Evolutionary conservation across 164 flowering plant species (phyloP), one percentile per base, ranked within the genome.

Genomic region (Magnolia changhungtana): DNA sequence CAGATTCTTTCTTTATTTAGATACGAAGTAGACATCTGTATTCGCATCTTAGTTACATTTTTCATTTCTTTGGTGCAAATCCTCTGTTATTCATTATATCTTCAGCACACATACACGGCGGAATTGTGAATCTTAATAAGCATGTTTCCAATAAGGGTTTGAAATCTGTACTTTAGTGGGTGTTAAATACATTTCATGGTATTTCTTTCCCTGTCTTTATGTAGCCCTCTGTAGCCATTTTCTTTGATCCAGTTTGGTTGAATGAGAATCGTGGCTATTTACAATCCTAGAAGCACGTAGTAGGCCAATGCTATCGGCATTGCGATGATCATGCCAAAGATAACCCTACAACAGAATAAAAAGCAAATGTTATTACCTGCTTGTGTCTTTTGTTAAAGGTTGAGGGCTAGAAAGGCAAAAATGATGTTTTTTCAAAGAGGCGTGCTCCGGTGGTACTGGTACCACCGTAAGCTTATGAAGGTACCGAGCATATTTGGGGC

Each of bases 251-350:
- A 31, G 23, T 16, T 49, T 37, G 2, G 27, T 11, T 64, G 20
- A 4, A 11, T 50, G 18, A n/a, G 13, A 70, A 19, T 8, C 24
- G 45, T 20, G 18, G 50, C 50, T 50, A 45, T 71, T 85, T 77
- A 91, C 55, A 91, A 61, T 18, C 78, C 89, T 76, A 92, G 72
- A 67, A 90, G 79, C 79, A 82, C 83, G 80, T 89, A 89, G 87
- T 89, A 92, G 55, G 81, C 86, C 87, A 92, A 73, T 77, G 87
- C 85, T 72, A 86, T 78, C 7, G 94, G 94, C 71, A 88, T 6
- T 71, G 92, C 81, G 37, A 90, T 73, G 58, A 89, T 83, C 86
- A 90, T 81, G 23, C 97, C 94, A 68, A 88, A 83, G n/a, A 87
- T 79, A 50, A 92, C 87, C 93, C 94, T 92, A 80, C 63, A 80